Evolutionary conservation across 1,284 basidiomycete species (phyloP).

Genomic region (Cystobasidium sp.): DNA sequence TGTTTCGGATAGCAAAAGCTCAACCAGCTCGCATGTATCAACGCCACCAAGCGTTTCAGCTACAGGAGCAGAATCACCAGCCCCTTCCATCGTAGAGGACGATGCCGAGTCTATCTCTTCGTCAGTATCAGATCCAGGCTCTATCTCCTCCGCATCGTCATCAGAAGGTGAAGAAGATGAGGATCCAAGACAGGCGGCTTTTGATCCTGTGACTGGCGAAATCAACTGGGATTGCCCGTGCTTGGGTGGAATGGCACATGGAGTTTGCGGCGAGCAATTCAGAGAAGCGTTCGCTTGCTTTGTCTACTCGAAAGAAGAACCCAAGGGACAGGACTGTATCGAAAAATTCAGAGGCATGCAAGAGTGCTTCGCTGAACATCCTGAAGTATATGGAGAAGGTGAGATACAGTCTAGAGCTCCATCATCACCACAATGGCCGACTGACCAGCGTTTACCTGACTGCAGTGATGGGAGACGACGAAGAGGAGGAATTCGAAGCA

Average conservation of each 20-base stretch:
- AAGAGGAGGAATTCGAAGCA: slow-evolving; percentile 40
- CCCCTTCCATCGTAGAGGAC: slow-evolving; percentile 3
- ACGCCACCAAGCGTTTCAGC: slow-evolving; percentile 33
- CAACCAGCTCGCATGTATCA: neutral
- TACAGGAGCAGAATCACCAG: slow-evolving; percentile 1
- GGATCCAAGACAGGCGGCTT: slow-evolving; percentile 59
- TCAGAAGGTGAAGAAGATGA: slow-evolving; percentile 32
- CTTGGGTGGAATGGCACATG: slow-evolving; percentile 97
- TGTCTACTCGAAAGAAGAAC: slow-evolving; percentile 89
- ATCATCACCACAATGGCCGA: neutral
- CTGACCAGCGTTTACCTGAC: neutral
- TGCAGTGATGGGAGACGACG: slow-evolving; percentile 39
- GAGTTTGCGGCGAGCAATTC: slow-evolving; percentile 93
- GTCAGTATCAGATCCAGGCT: slow-evolving; percentile 33
- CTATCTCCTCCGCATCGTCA: neutral
- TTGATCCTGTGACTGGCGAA: slow-evolving; percentile 92
- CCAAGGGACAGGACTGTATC: slow-evolving; percentile 97
- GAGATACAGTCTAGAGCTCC: slow-evolving; percentile 50
- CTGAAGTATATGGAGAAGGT: slow-evolving; percentile 94
- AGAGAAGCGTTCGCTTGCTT: slow-evolving; percentile 97
- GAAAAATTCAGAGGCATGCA: slow-evolving; percentile 99
- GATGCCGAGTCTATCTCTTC: neutral
- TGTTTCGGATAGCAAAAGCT: neutral
- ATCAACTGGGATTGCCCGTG: slow-evolving; percentile 99
- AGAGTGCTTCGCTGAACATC: slow-evolving; percentile 93